These are phyloP conservation scores for Fusarium palustre DNA, from an alignment of 2,329 filamentous ascomycete species.

Conservation along the genomic window DNA sequence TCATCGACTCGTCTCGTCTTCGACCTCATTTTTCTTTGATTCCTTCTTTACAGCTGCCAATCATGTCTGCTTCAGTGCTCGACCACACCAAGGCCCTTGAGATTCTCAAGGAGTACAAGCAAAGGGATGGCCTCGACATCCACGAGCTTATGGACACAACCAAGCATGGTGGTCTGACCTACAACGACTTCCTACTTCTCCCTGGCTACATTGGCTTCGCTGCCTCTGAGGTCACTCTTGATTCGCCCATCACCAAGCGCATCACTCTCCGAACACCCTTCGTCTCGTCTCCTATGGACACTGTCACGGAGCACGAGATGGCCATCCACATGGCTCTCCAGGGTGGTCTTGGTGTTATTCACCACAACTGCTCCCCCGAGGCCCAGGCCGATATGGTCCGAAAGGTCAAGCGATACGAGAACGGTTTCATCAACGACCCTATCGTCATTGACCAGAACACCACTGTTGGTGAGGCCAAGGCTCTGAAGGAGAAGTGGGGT, in stretches of 20 bases:
- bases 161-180: slow-evolving; percentile 92
- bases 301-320: slow-evolving; percentile 99
- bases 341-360: slow-evolving; percentile 91
- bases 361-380: slow-evolving; percentile 99
- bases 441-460: slow-evolving; percentile 89
- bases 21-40: slow-evolving; percentile 55
- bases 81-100: slow-evolving; percentile 83
- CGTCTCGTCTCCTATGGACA: slow-evolving; percentile 99
- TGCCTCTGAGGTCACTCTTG: slow-evolving; percentile 86
- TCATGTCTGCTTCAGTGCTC: slow-evolving; percentile 77
- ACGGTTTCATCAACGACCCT: slow-evolving; percentile 97
- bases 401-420: slow-evolving; percentile 99
- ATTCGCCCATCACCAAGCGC: slow-evolving; percentile 93
- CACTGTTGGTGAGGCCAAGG: slow-evolving; percentile 90
- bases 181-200: slow-evolving; percentile 98
- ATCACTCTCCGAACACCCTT: slow-evolving; percentile 97
- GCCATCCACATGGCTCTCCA: slow-evolving; percentile 96
- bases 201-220: slow-evolving; percentile 99
- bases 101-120: slow-evolving; percentile 82
- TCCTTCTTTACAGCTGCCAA: slow-evolving; percentile 48
- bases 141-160: slow-evolving; percentile 90
- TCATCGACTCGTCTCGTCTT: slow-evolving; percentile 53
- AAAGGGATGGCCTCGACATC: slow-evolving; percentile 87
- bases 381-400: slow-evolving; percentile 98
- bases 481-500: slow-evolving; percentile 96